Percentiles rank a stretch among this genome's conserved stretches.
Evolutionary conservation across 768 basidiomycete species (phyloP).

Genomic region (Hygrophorus russula): DNA sequence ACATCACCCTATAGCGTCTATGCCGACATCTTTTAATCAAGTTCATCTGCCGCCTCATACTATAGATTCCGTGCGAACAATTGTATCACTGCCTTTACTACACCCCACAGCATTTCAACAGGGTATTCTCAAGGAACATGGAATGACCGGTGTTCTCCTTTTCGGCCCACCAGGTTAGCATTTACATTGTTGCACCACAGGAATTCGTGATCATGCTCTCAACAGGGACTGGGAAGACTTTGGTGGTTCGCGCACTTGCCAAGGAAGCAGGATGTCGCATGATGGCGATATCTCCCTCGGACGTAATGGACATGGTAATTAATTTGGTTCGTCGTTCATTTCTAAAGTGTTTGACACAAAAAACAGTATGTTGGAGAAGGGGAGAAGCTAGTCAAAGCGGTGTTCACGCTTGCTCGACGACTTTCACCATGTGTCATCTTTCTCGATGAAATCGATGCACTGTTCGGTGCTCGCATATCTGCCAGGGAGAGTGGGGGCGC

Average conservation of each 20-base stretch:
- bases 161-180: constrained; percentile 70
- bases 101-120: constrained; percentile 80
- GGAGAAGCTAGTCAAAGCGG: constrained; percentile 80
- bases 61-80: constrained; percentile 84
- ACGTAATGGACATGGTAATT: constrained; percentile 91
- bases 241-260: constrained; percentile 82
- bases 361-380: constrained; percentile 78
- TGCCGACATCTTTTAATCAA: constrained; percentile 77
- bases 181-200: too few species aligned
- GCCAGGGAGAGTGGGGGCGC: constrained; percentile 67
- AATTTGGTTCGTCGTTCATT: neutral
- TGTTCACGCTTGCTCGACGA: constrained; percentile 78
- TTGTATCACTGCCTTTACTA: constrained; percentile 82
- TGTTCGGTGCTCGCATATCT: constrained; percentile 80
- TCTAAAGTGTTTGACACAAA: constrained; percentile 1
- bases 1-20: constrained; percentile 33
- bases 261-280: constrained; percentile 92
- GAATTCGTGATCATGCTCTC: too few species aligned
- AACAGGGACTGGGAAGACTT: constrained; percentile 66
- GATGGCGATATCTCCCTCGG: constrained; percentile 82
- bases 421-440: constrained; percentile 90
- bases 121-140: constrained; percentile 85
- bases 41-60: constrained; percentile 85
- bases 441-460: constrained; percentile 88
- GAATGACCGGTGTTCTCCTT: constrained; percentile 83